Base-by-base conservation (phyloP, 805 yeast genomes). In the Teunomyces cretensis region DNA sequence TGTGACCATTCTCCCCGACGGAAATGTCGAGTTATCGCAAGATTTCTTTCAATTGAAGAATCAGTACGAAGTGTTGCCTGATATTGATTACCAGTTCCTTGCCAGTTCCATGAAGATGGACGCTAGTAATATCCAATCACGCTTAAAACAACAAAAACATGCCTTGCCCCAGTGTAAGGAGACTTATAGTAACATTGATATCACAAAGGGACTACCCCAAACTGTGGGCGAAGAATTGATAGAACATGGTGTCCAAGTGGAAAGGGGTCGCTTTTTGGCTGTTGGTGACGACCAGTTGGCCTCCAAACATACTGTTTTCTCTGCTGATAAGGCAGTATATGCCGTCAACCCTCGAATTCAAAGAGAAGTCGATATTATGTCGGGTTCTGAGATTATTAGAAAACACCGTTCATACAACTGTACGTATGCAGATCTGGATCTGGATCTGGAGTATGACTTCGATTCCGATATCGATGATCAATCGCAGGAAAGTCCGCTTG, bases 261-360 rank as follows among this genome's bases (percentile, higher is more conserved):
- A 61, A 8, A 62, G 57, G 39, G 92, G 92, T 0, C 63, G 64
- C 46, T 83, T 62, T 55, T 75, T 83, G 7, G 55, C 67, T 3
- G 57, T 85, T 7, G 47, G 65, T 2, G 71, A 67, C 7, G 55
- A 62, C 0, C 83, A 81, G 33, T 54, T 81, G 44, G 49, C 50
- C 8, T 67, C 80, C 1, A 66, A 65, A 6, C 75, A 55, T 52
- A 65, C 69, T 40, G 72, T 84, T 6, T 65, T 58, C 40, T 73
- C 28, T 14, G 14, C 6, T 9, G 22, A 22, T 14, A 8, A 35
- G 15, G 38, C 28, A 1, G 38, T 35, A 41, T 64, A 72, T 45
- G 48, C 50, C 27, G 54, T 60, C 5, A 47, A 49, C 9, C 61
- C 66, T 6, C 33, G 54, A 45, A 51, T 69, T 52, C 48, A 47